These are phyloP conservation scores for Pholiota molesta DNA, from an alignment of 768 basidiomycete genomes.

Conservation along the genomic window DNA sequence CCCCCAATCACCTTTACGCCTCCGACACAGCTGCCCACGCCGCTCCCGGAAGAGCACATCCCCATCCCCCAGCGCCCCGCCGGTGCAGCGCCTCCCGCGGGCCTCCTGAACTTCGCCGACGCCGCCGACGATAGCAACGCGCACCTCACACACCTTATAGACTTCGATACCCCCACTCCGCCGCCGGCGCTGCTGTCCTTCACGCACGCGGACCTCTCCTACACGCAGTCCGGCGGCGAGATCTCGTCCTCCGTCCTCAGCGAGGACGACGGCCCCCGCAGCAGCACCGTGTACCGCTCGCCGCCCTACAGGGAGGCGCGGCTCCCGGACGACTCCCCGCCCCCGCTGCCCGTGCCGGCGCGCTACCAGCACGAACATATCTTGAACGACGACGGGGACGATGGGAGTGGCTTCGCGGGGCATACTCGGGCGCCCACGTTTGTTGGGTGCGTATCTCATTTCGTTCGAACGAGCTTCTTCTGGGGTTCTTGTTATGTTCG, in stretches of 20 bases:
- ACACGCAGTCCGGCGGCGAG: neutral
- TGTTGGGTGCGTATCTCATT: constrained; percentile 21
- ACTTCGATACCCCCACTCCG: constrained; percentile 20
- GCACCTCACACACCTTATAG: constrained; percentile 19
- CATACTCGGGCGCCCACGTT: constrained; percentile 21
- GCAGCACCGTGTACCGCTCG: constrained; percentile 20
- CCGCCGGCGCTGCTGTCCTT: neutral
- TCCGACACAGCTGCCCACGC: constrained; percentile 29
- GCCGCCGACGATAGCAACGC: neutral
- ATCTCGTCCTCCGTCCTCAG: neutral
- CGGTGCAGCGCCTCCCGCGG: neutral
- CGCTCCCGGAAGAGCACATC: constrained; percentile 26
- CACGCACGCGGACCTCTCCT: neutral
- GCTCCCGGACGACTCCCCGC: constrained; percentile 22
- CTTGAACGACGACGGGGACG: constrained; percentile 7
- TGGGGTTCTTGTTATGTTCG: neutral
- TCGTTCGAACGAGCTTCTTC: neutral
- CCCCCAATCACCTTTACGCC: constrained; percentile 19
- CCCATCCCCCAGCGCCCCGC: neutral
- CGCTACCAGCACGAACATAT: neutral
- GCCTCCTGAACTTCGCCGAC: constrained; percentile 11
- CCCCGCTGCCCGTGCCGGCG: constrained; percentile 29
- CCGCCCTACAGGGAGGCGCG: constrained; percentile 33
- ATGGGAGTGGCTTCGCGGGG: constrained; percentile 6
- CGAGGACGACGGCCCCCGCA: constrained; percentile 1